Conservation (phyloP, 495 filamentous ascomycete species). For the Tuber melanosporum region DNA sequence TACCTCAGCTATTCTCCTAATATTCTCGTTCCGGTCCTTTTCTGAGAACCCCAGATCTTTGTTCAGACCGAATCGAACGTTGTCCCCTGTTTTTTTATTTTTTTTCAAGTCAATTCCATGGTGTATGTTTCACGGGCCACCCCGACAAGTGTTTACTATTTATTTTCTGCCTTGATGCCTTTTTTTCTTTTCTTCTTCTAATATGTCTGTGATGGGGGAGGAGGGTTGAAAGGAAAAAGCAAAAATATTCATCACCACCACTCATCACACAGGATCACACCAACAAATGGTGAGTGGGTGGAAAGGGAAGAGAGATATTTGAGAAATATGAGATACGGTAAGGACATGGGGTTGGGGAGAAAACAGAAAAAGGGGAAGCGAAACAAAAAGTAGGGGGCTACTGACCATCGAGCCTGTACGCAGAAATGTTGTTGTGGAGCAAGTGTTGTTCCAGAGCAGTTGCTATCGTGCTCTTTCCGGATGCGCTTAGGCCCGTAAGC, state of each 20-base stretch:
- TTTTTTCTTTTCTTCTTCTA: neutral
- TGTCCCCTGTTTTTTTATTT: constrained; percentile 55
- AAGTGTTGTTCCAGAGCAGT: constrained; percentile 94
- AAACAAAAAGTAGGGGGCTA: constrained; percentile 10
- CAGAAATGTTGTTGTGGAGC: constrained; percentile 69
- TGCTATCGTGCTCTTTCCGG: constrained; percentile 92
- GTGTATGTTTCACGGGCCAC: neutral
- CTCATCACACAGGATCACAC: neutral
- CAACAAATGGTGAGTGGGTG: neutral
- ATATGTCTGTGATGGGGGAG: neutral
- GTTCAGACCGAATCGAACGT: constrained; percentile 96
- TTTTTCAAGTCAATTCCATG: neutral
- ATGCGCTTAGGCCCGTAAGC: constrained; percentile 93
- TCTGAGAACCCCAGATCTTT: constrained; percentile 93
- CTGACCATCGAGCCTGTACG: constrained; percentile 79
- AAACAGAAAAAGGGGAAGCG: constrained; percentile 12
- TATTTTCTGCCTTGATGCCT: neutral
- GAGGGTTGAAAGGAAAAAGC: neutral
- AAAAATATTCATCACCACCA: neutral
- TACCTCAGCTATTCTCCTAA: constrained; percentile 86
- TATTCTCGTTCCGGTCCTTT: constrained; percentile 92
- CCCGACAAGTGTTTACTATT: neutral
- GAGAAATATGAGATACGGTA: neutral
- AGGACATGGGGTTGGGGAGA: neutral
- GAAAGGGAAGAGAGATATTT: neutral